Percentiles rank a stretch among this genome's conserved stretches.
phyloP scores from a whole-genome alignment of 352 stramenopile species.

The Globisporangium solare region DNA sequence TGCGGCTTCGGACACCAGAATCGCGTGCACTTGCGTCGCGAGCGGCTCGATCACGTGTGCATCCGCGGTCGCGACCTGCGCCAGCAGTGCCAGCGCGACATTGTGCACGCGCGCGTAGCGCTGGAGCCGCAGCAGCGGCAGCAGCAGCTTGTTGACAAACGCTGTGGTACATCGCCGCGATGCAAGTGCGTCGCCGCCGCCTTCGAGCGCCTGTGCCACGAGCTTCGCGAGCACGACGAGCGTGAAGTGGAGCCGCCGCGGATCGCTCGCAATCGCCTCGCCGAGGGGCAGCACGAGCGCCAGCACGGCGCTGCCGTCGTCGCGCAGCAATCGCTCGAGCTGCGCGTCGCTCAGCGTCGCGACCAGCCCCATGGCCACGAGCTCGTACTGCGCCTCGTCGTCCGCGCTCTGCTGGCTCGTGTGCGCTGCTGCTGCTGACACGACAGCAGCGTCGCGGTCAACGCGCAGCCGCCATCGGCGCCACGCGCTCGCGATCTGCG shows the following conservation, averaged over 20 bases:
- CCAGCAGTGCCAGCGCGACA: constrained; percentile 21
- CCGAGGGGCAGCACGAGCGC: constrained; percentile 39
- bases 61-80: constrained; percentile 10
- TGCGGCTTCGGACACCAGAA: constrained; percentile 7
- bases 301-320: constrained; percentile 12
- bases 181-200: no score
- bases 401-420: constrained; percentile 9
- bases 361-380: constrained; percentile 36
- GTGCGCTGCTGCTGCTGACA: not conserved
- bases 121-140: constrained; percentile 25
- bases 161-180: no score
- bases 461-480: constrained; percentile 10
- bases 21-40: not conserved
- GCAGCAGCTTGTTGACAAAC: constrained; percentile 24
- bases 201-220: constrained; percentile 24
- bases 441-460: not conserved
- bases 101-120: constrained; percentile 24
- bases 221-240: constrained; percentile 28
- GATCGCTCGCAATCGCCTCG: constrained; percentile 13
- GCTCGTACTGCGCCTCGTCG: constrained; percentile 49
- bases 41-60: constrained; percentile 12
- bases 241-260: constrained; percentile 31
- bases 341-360: constrained; percentile 18
- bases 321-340: constrained; percentile 23
- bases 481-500: constrained; percentile 15